phyloP scores from a whole-genome alignment of 2,329 filamentous ascomycete genomes.

The Fusarium circinatum region DNA sequence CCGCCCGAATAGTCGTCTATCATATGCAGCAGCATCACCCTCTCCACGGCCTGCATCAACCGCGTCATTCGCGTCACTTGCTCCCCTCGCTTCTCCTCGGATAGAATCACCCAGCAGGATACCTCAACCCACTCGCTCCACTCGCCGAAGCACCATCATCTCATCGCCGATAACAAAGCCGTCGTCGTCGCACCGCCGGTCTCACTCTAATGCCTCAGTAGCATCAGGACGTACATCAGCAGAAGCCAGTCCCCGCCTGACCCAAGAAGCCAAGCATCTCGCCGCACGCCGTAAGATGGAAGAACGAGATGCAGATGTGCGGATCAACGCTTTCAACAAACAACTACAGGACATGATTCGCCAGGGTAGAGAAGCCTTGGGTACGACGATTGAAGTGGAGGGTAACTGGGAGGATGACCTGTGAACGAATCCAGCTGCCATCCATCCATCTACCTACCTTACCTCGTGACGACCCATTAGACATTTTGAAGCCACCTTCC shows the following conservation, averaged over 20 bases:
- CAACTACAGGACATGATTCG: constrained; percentile 87
- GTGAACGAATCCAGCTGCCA: constrained; percentile 22
- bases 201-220: constrained; percentile 57
- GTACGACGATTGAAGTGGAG: constrained; percentile 73
- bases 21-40: constrained; percentile 46
- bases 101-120: constrained; percentile 57
- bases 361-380: constrained; percentile 87
- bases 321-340: constrained; percentile 81
- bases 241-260: constrained; percentile 60
- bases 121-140: constrained; percentile 43
- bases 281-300: constrained; percentile 77
- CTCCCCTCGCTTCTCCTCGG: constrained; percentile 48
- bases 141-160: constrained; percentile 26
- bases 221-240: constrained; percentile 48
- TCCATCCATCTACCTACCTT: background rate
- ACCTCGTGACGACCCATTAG: constrained; percentile 11
- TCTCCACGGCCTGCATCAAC: constrained; percentile 44
- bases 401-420: constrained; percentile 55
- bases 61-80: constrained; percentile 49
- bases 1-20: constrained; percentile 56
- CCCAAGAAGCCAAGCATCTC: constrained; percentile 77
- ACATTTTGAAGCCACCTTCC: constrained; percentile 7
- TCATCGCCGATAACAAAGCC: constrained; percentile 29
- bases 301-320: constrained; percentile 81
- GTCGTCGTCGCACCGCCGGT: constrained; percentile 52